A percentile compares a stretch with the other conserved stretches of the same genome.
phyloP scores from a whole-genome alignment of 2,329 filamentous ascomycete species.

The Xylariaceae sp. region DNA sequence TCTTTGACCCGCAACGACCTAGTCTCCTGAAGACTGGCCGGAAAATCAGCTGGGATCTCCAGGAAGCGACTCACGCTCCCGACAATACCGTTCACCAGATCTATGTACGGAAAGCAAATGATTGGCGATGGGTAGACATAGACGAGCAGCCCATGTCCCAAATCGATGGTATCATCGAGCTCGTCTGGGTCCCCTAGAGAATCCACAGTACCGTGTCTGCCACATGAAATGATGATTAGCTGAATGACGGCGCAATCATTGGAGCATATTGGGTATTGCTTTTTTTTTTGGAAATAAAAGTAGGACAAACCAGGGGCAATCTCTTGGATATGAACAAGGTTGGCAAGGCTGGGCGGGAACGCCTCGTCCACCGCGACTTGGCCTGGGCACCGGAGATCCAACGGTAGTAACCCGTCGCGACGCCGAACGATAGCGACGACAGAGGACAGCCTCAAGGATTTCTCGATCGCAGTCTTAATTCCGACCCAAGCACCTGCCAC shows the following conservation, averaged over 20 bases:
- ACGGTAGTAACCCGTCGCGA: background rate
- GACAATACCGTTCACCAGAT: constrained; percentile 53
- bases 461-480: too few relatives aligned
- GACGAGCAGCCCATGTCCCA: constrained; percentile 49
- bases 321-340: background rate
- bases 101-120: constrained; percentile 52
- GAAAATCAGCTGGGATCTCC: constrained; percentile 54
- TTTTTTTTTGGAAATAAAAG: constrained; percentile 14
- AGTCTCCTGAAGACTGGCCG: constrained; percentile 47
- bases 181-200: constrained; percentile 51
- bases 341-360: background rate
- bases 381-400: background rate
- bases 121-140: constrained; percentile 50
- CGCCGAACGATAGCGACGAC: background rate
- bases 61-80: constrained; percentile 45
- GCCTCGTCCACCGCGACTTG: background rate
- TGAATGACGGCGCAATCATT: constrained; percentile 18
- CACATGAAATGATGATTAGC: constrained; percentile 18
- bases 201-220: constrained; percentile 8
- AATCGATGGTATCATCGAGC: constrained; percentile 54
- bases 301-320: constrained; percentile 5
- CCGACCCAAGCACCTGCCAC: background rate
- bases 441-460: too few relatives aligned
- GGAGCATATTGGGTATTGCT: constrained; percentile 21
- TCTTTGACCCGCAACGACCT: constrained; percentile 48